phyloP scores from a whole-genome alignment of 257 asterid species.

The Lycium barbarum region DNA sequence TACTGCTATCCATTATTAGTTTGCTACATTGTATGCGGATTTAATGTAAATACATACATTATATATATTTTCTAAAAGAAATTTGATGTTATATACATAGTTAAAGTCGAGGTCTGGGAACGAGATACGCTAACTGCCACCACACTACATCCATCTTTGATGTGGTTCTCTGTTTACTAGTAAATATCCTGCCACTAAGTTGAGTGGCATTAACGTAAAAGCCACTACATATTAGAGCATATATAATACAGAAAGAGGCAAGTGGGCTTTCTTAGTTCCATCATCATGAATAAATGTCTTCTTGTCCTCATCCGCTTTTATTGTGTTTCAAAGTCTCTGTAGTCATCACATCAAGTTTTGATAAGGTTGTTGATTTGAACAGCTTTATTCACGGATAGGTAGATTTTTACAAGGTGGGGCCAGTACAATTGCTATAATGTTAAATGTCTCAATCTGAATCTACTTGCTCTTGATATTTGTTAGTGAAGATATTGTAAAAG shows the following conservation, averaged over 20 bases:
- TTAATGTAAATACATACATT: neutral
- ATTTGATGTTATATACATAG: neutral
- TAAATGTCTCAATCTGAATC: neutral
- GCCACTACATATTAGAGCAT: neutral
- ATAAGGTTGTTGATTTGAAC: neutral
- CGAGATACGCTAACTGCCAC: neutral
- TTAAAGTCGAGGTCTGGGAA: neutral
- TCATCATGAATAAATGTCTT: neutral
- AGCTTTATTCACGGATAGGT: constrained; percentile 12
- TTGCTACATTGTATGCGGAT: neutral
- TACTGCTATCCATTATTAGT: neutral
- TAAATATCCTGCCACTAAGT: neutral
- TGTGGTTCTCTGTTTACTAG: neutral
- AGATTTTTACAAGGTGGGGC: neutral
- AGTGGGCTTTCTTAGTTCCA: neutral
- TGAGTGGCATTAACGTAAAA: neutral
- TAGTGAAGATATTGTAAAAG: neutral
- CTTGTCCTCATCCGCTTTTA: neutral
- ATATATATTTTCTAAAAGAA: neutral
- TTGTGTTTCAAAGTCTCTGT: too few relatives aligned
- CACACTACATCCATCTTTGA: neutral
- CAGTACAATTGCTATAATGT: neutral
- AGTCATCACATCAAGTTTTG: neutral
- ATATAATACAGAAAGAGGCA: neutral
- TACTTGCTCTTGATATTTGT: neutral